Conservation (phyloP, 345 rosid genomes). For the Turritis glabra region DNA sequence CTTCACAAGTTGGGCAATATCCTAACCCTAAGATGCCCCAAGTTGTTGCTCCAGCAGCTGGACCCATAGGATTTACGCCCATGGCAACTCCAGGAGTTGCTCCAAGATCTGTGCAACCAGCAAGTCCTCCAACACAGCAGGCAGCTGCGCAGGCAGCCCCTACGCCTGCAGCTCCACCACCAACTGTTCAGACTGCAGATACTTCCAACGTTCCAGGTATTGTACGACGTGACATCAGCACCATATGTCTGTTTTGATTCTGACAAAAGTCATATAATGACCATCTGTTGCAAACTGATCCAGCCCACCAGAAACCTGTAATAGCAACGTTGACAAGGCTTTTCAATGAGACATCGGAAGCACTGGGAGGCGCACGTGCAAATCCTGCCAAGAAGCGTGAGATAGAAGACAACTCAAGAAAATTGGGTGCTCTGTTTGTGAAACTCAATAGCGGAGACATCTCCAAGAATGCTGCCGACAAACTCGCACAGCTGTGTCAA, state of each 20-base stretch:
- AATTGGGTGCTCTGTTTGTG: conserved; percentile 87
- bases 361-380: conserved; percentile 91
- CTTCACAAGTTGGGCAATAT: conserved; percentile 55
- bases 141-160: conserved; percentile 57
- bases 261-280: neutral
- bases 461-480: conserved; percentile 88
- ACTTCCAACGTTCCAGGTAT: conserved; percentile 88
- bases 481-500: conserved; percentile 86
- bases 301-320: conserved; percentile 81
- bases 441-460: conserved; percentile 92
- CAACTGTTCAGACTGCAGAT: conserved; percentile 91
- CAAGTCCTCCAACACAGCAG: conserved; percentile 60
- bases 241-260: conserved; percentile 18
- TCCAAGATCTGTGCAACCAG: conserved; percentile 81
- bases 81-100: conserved; percentile 52
- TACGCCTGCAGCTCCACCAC: conserved; percentile 72
- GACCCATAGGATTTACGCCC: conserved; percentile 71
- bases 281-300: conserved; percentile 29
- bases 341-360: conserved; percentile 94
- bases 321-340: conserved; percentile 80
- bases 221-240: conserved; percentile 3
- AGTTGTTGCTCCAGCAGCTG: conserved; percentile 51
- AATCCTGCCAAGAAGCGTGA: conserved; percentile 88
- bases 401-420: conserved; percentile 94
- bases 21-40: conserved; percentile 59